These are phyloP conservation scores for Candida hispaniensis DNA, from an alignment of 805 yeast species.

Conservation along the genomic window DNA sequence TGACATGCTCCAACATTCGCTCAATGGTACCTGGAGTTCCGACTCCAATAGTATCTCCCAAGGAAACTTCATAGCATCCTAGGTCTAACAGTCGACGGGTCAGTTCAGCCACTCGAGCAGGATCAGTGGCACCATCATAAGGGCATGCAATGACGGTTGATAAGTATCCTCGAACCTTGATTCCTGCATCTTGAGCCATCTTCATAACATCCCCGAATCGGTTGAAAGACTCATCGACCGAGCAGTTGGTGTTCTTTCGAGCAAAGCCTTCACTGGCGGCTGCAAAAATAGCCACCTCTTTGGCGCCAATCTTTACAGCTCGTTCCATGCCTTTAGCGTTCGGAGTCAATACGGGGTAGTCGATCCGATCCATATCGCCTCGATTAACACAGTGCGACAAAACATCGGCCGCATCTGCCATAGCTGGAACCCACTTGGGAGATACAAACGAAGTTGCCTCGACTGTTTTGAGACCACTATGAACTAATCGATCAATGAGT, in stretches of 20 bases:
- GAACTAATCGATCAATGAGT: conserved; percentile 23
- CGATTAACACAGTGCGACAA: conserved; percentile 9
- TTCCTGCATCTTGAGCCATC: conserved; percentile 20
- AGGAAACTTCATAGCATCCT: conserved; percentile 29
- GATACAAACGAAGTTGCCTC: conserved; percentile 29
- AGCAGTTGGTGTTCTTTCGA: conserved; percentile 25
- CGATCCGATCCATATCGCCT: conserved; percentile 6
- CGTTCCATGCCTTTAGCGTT: conserved; percentile 26
- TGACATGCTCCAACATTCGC: conserved; percentile 23
- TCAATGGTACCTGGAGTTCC: conserved; percentile 26
- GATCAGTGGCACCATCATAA: conserved; percentile 27
- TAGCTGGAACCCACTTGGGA: conserved; percentile 31
- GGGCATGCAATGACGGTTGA: conserved; percentile 30
- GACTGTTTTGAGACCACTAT: conserved; percentile 22
- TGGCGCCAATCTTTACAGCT: conserved; percentile 20
- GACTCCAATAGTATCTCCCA: conserved; percentile 29
- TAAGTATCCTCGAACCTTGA: conserved; percentile 26
- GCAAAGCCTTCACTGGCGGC: conserved; percentile 29
- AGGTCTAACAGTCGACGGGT: conserved; percentile 23
- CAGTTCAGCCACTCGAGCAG: conserved; percentile 25
- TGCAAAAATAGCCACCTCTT: conserved; percentile 26
- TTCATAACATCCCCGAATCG: conserved; percentile 22
- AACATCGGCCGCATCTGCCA: conserved; percentile 26
- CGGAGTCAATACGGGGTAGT: conserved; percentile 27
- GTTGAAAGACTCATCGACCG: conserved; percentile 24